A percentile compares a stretch with the other conserved stretches of the same genome.
Conservation (phyloP, 495 filamentous ascomycete species). For the Penicillium cinerascens region DNA sequence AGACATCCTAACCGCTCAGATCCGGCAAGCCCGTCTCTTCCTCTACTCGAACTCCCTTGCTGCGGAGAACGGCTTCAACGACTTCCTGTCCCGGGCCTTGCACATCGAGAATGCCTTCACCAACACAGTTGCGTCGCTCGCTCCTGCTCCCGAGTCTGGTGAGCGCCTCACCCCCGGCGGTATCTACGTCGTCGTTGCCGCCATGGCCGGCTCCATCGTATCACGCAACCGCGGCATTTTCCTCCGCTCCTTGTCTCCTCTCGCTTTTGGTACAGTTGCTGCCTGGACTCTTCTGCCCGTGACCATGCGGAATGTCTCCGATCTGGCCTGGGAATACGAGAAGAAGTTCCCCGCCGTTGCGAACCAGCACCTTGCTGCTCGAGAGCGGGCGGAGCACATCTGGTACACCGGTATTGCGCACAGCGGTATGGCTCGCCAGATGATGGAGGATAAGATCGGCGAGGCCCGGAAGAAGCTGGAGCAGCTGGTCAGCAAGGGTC, state of each 20-base stretch:
- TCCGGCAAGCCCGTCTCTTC: conserved; percentile 75
- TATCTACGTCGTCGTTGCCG: conserved; percentile 85
- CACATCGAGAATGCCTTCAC: conserved; percentile 75
- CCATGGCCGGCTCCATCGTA: conserved; percentile 89
- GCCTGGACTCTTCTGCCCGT: conserved; percentile 72
- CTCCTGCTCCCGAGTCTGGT: conserved; percentile 73
- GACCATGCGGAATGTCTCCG: conserved; percentile 80
- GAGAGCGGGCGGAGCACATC: conserved; percentile 63
- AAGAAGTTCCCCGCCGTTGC: conserved; percentile 75
- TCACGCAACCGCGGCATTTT: conserved; percentile 80
- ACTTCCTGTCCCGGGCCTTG: conserved; percentile 68
- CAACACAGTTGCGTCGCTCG: conserved; percentile 78
- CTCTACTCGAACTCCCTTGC: conserved; percentile 67
- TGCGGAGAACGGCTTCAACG: conserved; percentile 75
- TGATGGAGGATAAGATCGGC: conserved; percentile 74
- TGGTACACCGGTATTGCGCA: conserved; percentile 68
- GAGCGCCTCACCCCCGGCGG: conserved; percentile 82
- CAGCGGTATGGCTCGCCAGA: conserved; percentile 61
- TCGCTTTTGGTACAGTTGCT: conserved; percentile 67
- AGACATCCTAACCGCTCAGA: conserved; percentile 81
- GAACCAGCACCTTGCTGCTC: conserved; percentile 66
- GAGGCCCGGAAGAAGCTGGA: conserved; percentile 71
- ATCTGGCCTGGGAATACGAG: conserved; percentile 86
- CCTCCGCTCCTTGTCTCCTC: conserved; percentile 66
- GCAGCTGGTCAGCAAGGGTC: conserved; percentile 86